A percentile compares a stretch with the other conserved stretches of the same genome.
phyloP scores from a whole-genome alignment of 495 filamentous ascomycete genomes.

The Penicillium dipodomyicola region DNA sequence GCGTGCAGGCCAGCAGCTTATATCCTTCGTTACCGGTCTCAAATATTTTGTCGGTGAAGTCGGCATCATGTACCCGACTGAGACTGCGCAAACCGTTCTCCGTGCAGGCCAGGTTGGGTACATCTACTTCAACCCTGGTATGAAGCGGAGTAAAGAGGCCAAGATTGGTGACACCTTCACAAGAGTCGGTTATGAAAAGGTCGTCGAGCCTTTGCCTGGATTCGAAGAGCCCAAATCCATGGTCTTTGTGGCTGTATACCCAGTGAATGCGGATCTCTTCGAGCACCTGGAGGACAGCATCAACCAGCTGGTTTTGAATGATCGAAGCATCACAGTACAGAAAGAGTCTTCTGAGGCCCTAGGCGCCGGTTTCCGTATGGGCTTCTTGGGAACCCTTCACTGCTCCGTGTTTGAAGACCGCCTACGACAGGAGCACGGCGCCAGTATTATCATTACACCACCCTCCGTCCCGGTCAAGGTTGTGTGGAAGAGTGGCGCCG shows the following conservation, averaged over 20 bases:
- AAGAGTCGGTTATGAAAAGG: conserved; percentile 71
- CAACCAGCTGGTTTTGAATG: conserved; percentile 88
- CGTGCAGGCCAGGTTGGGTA: conserved; percentile 95
- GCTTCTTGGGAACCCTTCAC: conserved; percentile 93
- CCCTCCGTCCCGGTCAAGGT: conserved; percentile 91
- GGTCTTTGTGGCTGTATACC: conserved; percentile 97
- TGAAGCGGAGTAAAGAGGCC: conserved; percentile 93
- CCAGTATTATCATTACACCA: conserved; percentile 94
- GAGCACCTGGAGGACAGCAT: conserved; percentile 90
- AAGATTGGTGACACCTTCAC: conserved; percentile 96
- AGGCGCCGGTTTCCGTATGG: conserved; percentile 89
- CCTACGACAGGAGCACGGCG: conserved; percentile 91
- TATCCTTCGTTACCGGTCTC: conserved; percentile 79
- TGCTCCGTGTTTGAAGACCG: conserved; percentile 98
- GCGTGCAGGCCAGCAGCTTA: conserved; percentile 74
- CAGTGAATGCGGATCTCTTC: conserved; percentile 84
- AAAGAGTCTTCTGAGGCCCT: conserved; percentile 93
- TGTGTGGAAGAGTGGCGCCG: conserved; percentile 66
- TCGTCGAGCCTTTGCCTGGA: conserved; percentile 78
- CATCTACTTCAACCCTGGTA: conserved; percentile 94
- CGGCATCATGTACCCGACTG: conserved; percentile 92
- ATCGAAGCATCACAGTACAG: conserved; percentile 87
- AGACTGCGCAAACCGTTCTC: conserved; percentile 73
- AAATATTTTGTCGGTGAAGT: conserved; percentile 95
- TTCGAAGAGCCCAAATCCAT: conserved; percentile 98